Base-by-base conservation (phyloP, 176 grass and related monocot genomes). In the Dactylis glomerata region DNA sequence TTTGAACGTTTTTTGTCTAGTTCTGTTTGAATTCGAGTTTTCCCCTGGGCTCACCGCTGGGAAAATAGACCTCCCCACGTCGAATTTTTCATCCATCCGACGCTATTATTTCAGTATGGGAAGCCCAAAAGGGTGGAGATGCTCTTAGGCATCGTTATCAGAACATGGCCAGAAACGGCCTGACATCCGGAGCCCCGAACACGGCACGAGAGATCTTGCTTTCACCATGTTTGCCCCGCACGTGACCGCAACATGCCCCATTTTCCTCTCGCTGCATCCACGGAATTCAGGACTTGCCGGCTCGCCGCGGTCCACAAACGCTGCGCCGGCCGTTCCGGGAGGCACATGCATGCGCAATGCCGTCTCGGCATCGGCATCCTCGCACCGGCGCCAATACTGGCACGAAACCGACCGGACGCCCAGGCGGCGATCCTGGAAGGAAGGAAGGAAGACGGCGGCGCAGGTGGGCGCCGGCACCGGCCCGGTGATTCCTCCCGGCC, bases 71-170 rank as follows among this genome's bases (percentile, higher is more conserved):
- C n/a, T n/a, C n/a, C n/a, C n/a, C n/a, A n/a, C n/a, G n/a, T n/a
- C n/a, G n/a, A n/a, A n/a, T n/a, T n/a, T n/a, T n/a, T n/a, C n/a
- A n/a, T n/a, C n/a, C n/a, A n/a, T n/a, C n/a, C n/a, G n/a, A n/a
- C n/a, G n/a, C n/a, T n/a, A n/a, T n/a, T n/a, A n/a, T n/a, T n/a
- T n/a, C n/a, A n/a, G n/a, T n/a, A n/a, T n/a, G n/a, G n/a, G n/a
- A n/a, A n/a, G n/a, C n/a, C n/a, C n/a, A n/a, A n/a, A n/a, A n/a
- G n/a, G n/a, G n/a, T n/a, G n/a, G n/a, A n/a, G n/a, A n/a, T n/a
- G n/a, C n/a, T n/a, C n/a, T n/a, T n/a, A n/a, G n/a, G 51, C 72
- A 55, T 89, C 78, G 62, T 51, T 71, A 68, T 85, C 70, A 62
- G 61, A 77, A 50, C 62, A 74, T 63, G 81, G 75, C 41, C 23